A percentile compares a stretch with the other conserved stretches of the same genome.
phyloP scores from a whole-genome alignment of 2,329 filamentous ascomycete species.

The Pleomassaria siparia region DNA sequence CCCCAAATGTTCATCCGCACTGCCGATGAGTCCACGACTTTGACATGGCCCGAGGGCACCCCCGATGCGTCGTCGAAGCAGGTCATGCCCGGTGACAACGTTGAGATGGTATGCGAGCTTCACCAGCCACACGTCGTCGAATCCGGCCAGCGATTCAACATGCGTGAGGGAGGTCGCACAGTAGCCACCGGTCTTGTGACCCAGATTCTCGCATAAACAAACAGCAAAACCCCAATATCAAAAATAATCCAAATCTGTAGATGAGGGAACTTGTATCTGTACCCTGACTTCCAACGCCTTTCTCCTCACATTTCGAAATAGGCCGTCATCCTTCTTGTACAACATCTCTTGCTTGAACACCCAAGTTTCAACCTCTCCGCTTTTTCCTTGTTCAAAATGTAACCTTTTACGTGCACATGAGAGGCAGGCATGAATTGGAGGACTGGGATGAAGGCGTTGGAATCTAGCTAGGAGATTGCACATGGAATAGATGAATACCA shows the following conservation, averaged over 20 bases:
- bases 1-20: conserved; percentile 96
- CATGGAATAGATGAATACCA: neutral
- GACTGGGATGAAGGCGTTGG: neutral
- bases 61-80: conserved; percentile 73
- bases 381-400: neutral
- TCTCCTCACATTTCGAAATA: neutral
- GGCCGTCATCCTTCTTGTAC: neutral
- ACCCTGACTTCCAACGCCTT: neutral
- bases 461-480: neutral
- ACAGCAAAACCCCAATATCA: neutral
- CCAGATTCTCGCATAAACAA: conserved; percentile 24
- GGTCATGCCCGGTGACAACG: conserved; percentile 98
- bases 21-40: conserved; percentile 71
- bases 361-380: neutral
- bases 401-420: neutral
- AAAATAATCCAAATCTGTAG: neutral
- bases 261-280: neutral
- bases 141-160: conserved; percentile 92
- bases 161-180: conserved; percentile 86
- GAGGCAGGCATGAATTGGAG: neutral
- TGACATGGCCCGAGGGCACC: conserved; percentile 84
- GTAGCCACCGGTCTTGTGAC: conserved; percentile 45
- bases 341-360: neutral
- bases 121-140: conserved; percentile 86
- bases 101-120: conserved; percentile 92